A percentile compares a stretch with the other conserved stretches of the same genome.
These are phyloP conservation scores for Galeopsis tetrahit DNA, from an alignment of 257 asterid species.

Conservation along the genomic window DNA sequence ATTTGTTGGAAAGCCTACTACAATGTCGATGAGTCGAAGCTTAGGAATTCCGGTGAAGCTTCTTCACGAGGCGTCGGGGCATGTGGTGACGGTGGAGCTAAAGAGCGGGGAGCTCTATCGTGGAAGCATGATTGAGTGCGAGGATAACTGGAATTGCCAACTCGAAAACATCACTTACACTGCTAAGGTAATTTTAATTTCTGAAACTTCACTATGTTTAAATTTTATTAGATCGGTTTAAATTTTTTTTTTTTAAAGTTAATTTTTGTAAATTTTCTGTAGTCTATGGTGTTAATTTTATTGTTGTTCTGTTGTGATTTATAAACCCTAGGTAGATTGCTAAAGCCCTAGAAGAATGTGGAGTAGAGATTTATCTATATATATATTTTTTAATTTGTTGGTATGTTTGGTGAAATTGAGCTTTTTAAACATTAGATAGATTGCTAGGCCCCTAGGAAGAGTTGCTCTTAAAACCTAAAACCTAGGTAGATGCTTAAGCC, in stretches of 20 bases:
- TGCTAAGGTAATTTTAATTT: conserved; percentile 46
- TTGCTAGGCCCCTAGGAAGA: conserved; percentile 4
- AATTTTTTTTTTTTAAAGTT: background rate
- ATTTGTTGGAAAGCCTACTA: background rate
- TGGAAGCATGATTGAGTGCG: conserved; percentile 86
- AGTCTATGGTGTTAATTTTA: conserved; percentile 5
- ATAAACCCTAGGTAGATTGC: conserved; percentile 28
- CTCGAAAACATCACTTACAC: conserved; percentile 63
- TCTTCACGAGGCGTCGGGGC: conserved; percentile 95
- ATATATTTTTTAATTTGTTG: background rate
- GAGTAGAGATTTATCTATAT: background rate
- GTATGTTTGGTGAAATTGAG: background rate
- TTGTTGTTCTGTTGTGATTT: conserved; percentile 16
- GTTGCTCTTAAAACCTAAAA: conserved; percentile 7
- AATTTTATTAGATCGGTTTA: background rate
- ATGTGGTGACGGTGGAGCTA: conserved; percentile 85
- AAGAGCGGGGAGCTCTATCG: conserved; percentile 94
- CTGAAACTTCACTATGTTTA: background rate
- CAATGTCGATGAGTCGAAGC: conserved; percentile 73
- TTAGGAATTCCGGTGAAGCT: conserved; percentile 96
- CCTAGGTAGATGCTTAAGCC: conserved; percentile 23
- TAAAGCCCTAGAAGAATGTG: conserved; percentile 7
- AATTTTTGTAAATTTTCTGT: background rate
- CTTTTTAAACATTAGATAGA: conserved; percentile 24
- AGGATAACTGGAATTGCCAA: conserved; percentile 67